Conservation (phyloP, 768 basidiomycete genomes). For the Boletus bicolor region DNA sequence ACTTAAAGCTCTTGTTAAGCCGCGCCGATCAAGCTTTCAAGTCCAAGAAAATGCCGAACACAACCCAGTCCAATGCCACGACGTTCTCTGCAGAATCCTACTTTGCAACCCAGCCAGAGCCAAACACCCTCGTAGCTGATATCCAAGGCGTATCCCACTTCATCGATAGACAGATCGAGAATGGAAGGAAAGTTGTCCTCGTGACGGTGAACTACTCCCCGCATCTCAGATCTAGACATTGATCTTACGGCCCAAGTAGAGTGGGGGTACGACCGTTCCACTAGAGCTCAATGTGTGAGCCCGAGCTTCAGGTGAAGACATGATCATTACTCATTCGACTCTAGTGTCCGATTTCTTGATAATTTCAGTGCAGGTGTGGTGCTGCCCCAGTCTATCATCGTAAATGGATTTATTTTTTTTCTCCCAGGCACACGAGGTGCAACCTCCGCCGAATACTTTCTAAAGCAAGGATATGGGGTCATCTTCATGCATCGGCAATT, state of each 20-base stretch:
- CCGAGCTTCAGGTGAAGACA: slow-evolving; percentile 1
- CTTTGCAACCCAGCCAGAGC: slow-evolving; percentile 84
- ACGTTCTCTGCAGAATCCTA: slow-evolving; percentile 85
- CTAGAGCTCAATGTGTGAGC: slow-evolving; percentile 98
- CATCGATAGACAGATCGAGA: slow-evolving; percentile 59
- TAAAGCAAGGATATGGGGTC: slow-evolving; percentile 91
- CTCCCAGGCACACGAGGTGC: slow-evolving; percentile 88
- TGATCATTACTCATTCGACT: slow-evolving; percentile 17
- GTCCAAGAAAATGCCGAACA: slow-evolving; percentile 18
- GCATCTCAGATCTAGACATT: slow-evolving; percentile 2
- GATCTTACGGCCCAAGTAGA: slow-evolving; percentile 47
- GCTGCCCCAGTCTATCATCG: slow-evolving; percentile 19
- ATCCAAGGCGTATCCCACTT: slow-evolving; percentile 65
- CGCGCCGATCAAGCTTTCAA: neutral
- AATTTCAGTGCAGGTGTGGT: slow-evolving; percentile 93
- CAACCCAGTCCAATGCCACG: slow-evolving; percentile 10
- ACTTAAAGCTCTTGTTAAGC: neutral
- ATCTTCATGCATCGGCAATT: slow-evolving; percentile 99
- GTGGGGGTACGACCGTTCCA: slow-evolving; percentile 97
- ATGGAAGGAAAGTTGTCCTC: slow-evolving; percentile 78
- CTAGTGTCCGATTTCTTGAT: slow-evolving; percentile 94
- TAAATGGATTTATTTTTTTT: slow-evolving; percentile 1
- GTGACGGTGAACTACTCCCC: slow-evolving; percentile 70
- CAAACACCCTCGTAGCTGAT: slow-evolving; percentile 67
- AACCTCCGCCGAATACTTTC: slow-evolving; percentile 97